phyloP scores from a whole-genome alignment of 352 stramenopile genomes.

The Pythium monospermum region DNA sequence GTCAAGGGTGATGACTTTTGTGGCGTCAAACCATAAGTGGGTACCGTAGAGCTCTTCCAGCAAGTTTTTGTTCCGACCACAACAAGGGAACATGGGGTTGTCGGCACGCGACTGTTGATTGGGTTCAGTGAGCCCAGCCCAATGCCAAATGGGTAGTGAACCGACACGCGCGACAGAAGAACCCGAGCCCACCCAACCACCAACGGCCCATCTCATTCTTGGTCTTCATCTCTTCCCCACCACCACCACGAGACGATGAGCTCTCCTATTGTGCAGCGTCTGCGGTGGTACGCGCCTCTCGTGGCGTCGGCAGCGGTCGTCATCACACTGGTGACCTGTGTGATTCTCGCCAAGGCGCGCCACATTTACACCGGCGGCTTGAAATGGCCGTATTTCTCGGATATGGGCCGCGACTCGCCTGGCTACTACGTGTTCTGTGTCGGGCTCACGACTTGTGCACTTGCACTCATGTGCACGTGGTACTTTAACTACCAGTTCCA shows the following conservation, averaged over 20 bases:
- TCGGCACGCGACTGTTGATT: no score
- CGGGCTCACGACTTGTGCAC: conserved; percentile 30
- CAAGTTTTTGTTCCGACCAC: no score
- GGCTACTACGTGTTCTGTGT: conserved; percentile 53
- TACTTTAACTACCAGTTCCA: conserved; percentile 61
- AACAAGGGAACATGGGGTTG: no score
- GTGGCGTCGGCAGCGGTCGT: conserved; percentile 33
- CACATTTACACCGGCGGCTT: conserved; percentile 53
- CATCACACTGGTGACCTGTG: conserved; percentile 44
- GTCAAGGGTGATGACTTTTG: no score
- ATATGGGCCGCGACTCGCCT: conserved; percentile 53
- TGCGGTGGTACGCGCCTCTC: conserved; percentile 26
- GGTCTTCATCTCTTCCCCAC: no score
- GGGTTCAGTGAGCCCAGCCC: no score
- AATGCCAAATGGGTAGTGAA: no score
- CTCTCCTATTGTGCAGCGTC: conserved; percentile 6
- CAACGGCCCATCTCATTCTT: no score
- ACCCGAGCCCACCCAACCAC: no score
- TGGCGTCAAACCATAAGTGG: no score
- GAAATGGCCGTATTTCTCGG: conserved; percentile 64
- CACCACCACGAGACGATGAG: background rate
- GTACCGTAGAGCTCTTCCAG: no score
- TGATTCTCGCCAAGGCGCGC: conserved; percentile 42
- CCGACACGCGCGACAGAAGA: no score
- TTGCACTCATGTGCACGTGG: conserved; percentile 36